Evolutionary conservation across 208 protist genomes (phyloP).

Genomic region (Naegleria gruberi): DNA sequence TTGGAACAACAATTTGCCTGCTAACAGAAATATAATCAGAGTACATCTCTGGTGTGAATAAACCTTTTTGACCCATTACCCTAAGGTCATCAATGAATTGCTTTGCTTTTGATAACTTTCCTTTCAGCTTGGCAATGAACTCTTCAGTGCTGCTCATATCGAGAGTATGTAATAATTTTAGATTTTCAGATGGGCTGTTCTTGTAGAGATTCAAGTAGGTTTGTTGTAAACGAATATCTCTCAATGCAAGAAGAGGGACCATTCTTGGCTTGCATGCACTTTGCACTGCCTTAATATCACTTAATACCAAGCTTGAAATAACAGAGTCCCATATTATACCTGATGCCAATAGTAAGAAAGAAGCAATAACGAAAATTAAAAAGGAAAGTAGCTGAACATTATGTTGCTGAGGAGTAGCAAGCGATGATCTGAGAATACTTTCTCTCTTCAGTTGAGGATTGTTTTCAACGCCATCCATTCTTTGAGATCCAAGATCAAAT

Average conservation of each 20-base stretch:
- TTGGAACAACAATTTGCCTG: not conserved
- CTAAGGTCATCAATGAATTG: not conserved
- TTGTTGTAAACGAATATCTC: not conserved
- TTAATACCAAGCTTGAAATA: not conserved
- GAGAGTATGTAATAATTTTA: not conserved
- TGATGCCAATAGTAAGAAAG: not conserved
- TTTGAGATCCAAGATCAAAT: not conserved
- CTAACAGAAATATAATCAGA: not conserved
- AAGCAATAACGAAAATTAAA: not conserved
- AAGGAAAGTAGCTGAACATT: not conserved
- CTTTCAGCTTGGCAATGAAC: not conserved
- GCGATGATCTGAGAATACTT: not conserved
- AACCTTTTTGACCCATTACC: not conserved
- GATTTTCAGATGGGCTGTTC: not conserved
- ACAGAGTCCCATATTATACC: not conserved
- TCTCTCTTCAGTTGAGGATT: not conserved
- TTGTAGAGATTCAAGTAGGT: not conserved
- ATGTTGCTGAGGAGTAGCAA: not conserved
- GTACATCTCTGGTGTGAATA: not conserved
- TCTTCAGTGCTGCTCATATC: not conserved
- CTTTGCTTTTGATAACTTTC: not conserved
- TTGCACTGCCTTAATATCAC: not conserved
- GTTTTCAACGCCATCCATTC: not conserved
- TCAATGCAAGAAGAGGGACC: not conserved
- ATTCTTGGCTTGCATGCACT: not conserved